phyloP scores from a whole-genome alignment of 2,329 filamentous ascomycete genomes.

The Ceratocystis lukuohia region DNA sequence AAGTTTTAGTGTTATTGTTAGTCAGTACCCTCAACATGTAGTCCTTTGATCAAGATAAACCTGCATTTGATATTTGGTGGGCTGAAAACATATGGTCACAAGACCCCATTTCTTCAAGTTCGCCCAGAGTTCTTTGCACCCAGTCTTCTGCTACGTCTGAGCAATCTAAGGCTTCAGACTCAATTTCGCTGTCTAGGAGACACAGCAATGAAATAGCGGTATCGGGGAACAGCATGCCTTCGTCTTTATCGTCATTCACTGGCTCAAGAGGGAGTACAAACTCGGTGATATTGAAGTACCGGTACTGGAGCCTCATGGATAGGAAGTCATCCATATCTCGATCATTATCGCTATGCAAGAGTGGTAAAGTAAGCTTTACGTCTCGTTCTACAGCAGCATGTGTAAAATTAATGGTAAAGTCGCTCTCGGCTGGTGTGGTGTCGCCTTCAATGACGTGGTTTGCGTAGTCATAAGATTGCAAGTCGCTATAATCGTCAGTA shows the following conservation, averaged over 20 bases:
- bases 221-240: conserved; percentile 16
- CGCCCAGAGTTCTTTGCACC: background rate
- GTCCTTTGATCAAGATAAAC: background rate
- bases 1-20: background rate
- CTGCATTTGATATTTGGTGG: background rate
- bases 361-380: conserved; percentile 8
- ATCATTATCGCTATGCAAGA: background rate
- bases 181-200: conserved; percentile 9
- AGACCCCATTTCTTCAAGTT: background rate
- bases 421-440: background rate
- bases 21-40: background rate
- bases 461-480: background rate
- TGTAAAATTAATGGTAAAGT: background rate
- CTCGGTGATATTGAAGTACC: background rate
- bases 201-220: background rate
- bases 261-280: conserved; percentile 14
- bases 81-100: background rate
- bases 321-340: conserved; percentile 3
- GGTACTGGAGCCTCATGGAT: conserved; percentile 4
- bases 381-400: conserved; percentile 3
- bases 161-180: conserved; percentile 11
- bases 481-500: background rate
- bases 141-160: background rate
- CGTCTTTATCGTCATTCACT: conserved; percentile 13
- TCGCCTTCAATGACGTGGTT: conserved; percentile 10